Conservation (phyloP, 257 asterid species). For the Solanum rostratum region DNA sequence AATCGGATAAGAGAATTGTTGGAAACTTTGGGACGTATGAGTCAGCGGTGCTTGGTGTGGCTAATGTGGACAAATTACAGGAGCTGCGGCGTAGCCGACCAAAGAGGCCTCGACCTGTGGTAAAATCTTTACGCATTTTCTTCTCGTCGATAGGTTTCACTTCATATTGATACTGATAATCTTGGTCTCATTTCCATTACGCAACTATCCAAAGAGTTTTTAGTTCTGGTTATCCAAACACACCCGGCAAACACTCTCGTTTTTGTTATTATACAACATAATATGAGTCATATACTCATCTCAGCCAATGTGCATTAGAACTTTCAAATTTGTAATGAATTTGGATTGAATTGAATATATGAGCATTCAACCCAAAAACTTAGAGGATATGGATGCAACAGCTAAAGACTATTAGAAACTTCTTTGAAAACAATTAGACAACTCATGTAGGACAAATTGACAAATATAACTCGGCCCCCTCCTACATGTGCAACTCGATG, state of each 20-base stretch:
- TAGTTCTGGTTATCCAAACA: background rate
- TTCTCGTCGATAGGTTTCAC: background rate
- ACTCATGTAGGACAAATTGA: background rate
- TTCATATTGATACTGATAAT: background rate
- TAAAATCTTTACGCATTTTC: background rate
- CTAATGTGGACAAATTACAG: conserved; percentile 41
- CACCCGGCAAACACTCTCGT: background rate
- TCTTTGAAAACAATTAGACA: background rate
- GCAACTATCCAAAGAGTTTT: background rate
- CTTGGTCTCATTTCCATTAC: background rate
- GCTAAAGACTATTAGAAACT: background rate
- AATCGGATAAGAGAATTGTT: conserved; percentile 54
- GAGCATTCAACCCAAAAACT: background rate
- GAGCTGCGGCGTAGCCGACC: conserved; percentile 55
- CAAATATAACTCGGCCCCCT: background rate
- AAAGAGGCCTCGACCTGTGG: conserved; percentile 43
- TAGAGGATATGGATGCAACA: background rate
- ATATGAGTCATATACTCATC: background rate
- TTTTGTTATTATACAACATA: background rate
- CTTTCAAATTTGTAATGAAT: background rate
- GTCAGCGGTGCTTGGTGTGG: conserved; percentile 80
- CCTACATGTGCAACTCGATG: background rate
- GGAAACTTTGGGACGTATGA: conserved; percentile 71
- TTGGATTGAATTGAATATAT: background rate
- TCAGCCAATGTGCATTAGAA: background rate